Evolutionary conservation across 768 basidiomycete species (phyloP), one percentile per base, ranked within the genome.

Genomic region (Collybiopsis confluens): DNA sequence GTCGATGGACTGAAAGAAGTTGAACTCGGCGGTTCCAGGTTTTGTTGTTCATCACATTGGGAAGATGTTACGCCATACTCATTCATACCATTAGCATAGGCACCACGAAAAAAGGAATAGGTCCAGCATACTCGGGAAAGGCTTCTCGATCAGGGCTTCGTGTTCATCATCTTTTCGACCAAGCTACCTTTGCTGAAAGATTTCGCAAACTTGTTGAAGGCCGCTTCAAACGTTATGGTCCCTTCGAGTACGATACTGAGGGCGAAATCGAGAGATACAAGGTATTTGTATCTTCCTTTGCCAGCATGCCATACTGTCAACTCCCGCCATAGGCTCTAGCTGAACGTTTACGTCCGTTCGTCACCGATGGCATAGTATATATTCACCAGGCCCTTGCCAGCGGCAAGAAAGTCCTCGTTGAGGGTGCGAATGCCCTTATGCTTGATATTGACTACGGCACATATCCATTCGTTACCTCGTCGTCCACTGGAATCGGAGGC

Each of bases 341-440:
- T 1, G 82, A 86, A 52, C 81, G 92, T 2, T 73, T 99, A 53
- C 79, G 75, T 35, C 97, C 97, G 3, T 91, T 88, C 68, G 92
- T 99, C 51, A 75, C 91, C 56, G 94, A 99, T 73, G 90, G 90
- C 55, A 81, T 95, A 5, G 75, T 80, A 1, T 98, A 87, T 71
- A 73, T 98, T 45, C 93, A 98, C 70, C 68, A 81, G 49, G 89
- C 94, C 6, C 72, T 98, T 53, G 72, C 79, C 2, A 68, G 80
- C 11, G 81, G 83, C 47, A 98, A 96, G 72, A 80, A 73, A 37
- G 75, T 98, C 42, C 84, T 99, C 28, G 90, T 98, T 54, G 97
- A 99, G 68, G 97, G 97, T 24, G 97, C 97, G 51, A 98, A 99
- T 65, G 97, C 97, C 1, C 75, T 98, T 56, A 97, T 99, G 97